Evolutionary conservation across 1,284 basidiomycete species (phyloP), one percentile per base, ranked within the genome.

Genomic region (Ceratobasidium papillatum): DNA sequence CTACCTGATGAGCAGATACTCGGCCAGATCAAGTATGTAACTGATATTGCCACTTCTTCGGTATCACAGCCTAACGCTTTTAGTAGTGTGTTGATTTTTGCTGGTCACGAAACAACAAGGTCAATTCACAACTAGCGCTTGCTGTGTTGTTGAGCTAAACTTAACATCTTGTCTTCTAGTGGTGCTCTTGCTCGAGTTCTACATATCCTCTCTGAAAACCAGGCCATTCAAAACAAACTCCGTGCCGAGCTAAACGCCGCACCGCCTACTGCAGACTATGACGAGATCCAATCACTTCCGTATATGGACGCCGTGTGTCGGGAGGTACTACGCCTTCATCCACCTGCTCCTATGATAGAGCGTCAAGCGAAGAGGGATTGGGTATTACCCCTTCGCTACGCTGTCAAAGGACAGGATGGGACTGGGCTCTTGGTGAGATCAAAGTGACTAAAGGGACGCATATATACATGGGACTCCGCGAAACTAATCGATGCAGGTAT

Each of bases 21-120:
- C 12, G 66, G 54, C n/a, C 66, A 71, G 43, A 71, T 71, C 22
- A 71, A 71, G 66, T 71, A 41, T 22, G 49, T 38, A 25, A n/a
- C n/a, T n/a, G n/a, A n/a, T 36, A 17, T 56, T 14, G 5, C 19
- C 3, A 17, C 27, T 5, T 32, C 54, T 17, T 3, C 17, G 27
- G 8, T 12, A 34, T 22, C 2, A 8, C 3, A 38, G 32, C 19
- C 3, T 62, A 25, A 62, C 27, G 17, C 14, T 45, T 17, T 45
- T 8, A 41, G 17, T 43, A 62, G 59, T n/a, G 25, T 25, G 14
- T 62, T 62, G 38, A 45, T 62, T 45, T 45, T 62, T 27, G 59
- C 59, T 62, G 59, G 59, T n/a, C 59, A 62, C 25, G 59, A 62
- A 36, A 62, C 66, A 19, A 69, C 66, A 27, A 69, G 66, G 66